Evolutionary conservation across 352 stramenopile species (phyloP).

Genomic region (Phytophthora agathidicida): DNA sequence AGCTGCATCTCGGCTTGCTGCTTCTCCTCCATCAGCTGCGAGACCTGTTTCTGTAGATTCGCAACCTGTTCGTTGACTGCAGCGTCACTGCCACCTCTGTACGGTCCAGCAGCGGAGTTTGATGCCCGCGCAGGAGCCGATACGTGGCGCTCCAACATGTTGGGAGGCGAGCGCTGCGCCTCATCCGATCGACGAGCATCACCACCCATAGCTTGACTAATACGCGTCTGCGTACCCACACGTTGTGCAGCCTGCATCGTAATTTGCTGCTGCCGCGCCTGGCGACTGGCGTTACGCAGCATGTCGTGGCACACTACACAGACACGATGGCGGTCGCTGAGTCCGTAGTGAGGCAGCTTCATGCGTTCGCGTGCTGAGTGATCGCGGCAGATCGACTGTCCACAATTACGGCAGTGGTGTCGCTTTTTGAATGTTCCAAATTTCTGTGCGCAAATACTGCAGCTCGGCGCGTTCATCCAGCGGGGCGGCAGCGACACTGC

Average conservation of each 20-base stretch:
- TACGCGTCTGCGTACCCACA: slow-evolving; percentile 15
- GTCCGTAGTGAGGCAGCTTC: slow-evolving; percentile 81
- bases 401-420: slow-evolving; percentile 89
- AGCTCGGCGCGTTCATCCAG: slow-evolving; percentile 86
- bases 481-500: slow-evolving; percentile 76
- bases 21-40: slow-evolving; percentile 87
- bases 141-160: slow-evolving; percentile 73
- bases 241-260: slow-evolving; percentile 39
- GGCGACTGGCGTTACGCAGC: slow-evolving; percentile 60
- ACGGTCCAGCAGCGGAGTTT: slow-evolving; percentile 16
- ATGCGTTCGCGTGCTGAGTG: slow-evolving; percentile 86
- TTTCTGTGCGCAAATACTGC: slow-evolving; percentile 86
- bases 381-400: slow-evolving; percentile 84
- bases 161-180: slow-evolving; percentile 34
- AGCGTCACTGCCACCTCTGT: slow-evolving; percentile 36
- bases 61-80: slow-evolving; percentile 83
- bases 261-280: slow-evolving; percentile 36
- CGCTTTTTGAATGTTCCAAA: slow-evolving; percentile 84
- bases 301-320: slow-evolving; percentile 84
- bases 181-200: slow-evolving; percentile 68
- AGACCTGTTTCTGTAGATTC: slow-evolving; percentile 85
- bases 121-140: slow-evolving; percentile 66
- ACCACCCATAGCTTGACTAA: slow-evolving; percentile 24
- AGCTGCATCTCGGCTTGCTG: slow-evolving; percentile 79
- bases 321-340: slow-evolving; percentile 80